Percentiles rank a stretch among this genome's conserved stretches.
These are phyloP conservation scores for Lachancea sp. DNA, from an alignment of 805 yeast species.

Conservation along the genomic window DNA sequence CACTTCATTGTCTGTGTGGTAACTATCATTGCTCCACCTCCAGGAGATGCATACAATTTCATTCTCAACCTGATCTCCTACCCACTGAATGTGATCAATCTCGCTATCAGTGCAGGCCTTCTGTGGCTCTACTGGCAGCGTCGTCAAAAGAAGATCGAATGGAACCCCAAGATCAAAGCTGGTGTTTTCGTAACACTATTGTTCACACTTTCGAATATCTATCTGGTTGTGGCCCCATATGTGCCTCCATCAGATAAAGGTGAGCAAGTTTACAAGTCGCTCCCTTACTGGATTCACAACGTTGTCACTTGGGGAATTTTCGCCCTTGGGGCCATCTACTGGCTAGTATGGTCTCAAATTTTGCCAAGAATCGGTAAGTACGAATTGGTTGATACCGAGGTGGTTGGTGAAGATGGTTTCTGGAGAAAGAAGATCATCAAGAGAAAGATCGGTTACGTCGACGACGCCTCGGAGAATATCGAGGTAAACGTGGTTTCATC, in stretches of 20 bases:
- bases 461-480: background rate
- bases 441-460: conserved; percentile 1
- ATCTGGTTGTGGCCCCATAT: conserved; percentile 70
- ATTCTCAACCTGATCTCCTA: conserved; percentile 73
- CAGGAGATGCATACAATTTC: conserved; percentile 83
- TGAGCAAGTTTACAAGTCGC: conserved; percentile 56
- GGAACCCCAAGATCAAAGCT: conserved; percentile 71
- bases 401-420: conserved; percentile 61
- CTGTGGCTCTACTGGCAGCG: conserved; percentile 50
- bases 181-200: conserved; percentile 55
- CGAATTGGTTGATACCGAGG: conserved; percentile 45
- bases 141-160: conserved; percentile 43
- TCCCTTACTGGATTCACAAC: conserved; percentile 76
- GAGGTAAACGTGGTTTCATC: background rate
- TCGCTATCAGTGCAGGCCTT: conserved; percentile 53
- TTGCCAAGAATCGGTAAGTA: conserved; percentile 53
- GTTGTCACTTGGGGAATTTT: conserved; percentile 78
- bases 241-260: conserved; percentile 58
- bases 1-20: conserved; percentile 73
- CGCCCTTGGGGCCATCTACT: conserved; percentile 57
- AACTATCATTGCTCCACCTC: conserved; percentile 73
- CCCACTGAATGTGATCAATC: conserved; percentile 71
- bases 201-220: conserved; percentile 59
- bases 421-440: conserved; percentile 55
- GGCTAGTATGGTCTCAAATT: conserved; percentile 55